Evolutionary conservation across 306 rosid genomes (phyloP).

Genomic region (Acacia melanoxylon): DNA sequence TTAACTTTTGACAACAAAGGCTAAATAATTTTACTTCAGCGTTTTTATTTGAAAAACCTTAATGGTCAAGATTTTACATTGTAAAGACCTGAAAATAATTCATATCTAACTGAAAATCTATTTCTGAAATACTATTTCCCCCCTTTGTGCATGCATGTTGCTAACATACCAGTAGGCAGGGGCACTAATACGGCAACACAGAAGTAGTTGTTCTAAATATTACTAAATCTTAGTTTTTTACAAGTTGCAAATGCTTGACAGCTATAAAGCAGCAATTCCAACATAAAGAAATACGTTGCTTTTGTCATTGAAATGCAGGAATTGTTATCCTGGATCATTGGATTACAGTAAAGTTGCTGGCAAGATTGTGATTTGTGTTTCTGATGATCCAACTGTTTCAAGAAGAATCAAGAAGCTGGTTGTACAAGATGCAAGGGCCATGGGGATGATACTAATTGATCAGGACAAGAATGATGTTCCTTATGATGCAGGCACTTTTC

Average conservation of each 20-base stretch:
- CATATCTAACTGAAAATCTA: neutral
- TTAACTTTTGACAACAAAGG: no score
- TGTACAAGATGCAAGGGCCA: slow-evolving; percentile 76
- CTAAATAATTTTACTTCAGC: no score
- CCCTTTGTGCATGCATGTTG: neutral
- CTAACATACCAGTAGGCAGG: neutral
- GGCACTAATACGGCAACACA: neutral
- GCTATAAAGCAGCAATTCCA: neutral
- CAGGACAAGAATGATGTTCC: slow-evolving; percentile 55
- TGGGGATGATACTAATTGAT: slow-evolving; percentile 66
- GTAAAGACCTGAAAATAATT: neutral
- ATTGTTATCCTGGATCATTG: slow-evolving; percentile 86
- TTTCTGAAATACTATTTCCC: neutral
- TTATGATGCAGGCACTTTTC: slow-evolving; percentile 73
- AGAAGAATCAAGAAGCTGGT: slow-evolving; percentile 74
- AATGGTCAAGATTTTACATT: neutral
- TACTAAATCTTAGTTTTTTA: neutral
- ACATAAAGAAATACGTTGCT: neutral
- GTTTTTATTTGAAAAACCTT: neutral
- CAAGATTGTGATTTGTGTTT: slow-evolving; percentile 70
- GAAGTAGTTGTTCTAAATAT: neutral
- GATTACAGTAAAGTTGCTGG: slow-evolving; percentile 68
- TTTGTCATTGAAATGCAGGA: slow-evolving; percentile 51
- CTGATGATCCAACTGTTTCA: slow-evolving; percentile 52
- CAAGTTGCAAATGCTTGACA: neutral